A percentile compares a stretch with the other conserved stretches of the same genome.
Conservation (phyloP, 257 asterid species). For the Datura wrightii region DNA sequence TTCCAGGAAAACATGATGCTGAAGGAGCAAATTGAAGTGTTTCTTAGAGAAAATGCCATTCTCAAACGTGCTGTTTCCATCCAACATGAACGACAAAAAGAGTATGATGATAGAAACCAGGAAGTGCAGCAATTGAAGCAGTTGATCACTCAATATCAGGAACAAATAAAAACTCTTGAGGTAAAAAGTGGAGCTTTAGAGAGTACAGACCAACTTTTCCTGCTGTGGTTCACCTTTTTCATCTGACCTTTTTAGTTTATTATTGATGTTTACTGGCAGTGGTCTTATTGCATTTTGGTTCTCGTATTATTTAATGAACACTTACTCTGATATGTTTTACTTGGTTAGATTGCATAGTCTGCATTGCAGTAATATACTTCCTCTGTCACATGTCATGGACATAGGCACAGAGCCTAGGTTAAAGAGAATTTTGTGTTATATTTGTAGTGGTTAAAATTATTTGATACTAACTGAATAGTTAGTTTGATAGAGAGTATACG, state of each 20-base stretch:
- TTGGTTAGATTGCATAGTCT: not conserved
- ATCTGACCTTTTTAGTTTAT: not conserved
- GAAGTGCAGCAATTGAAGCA: slow-evolving; percentile 80
- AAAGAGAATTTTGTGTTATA: not conserved
- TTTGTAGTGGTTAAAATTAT: not conserved
- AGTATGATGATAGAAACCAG: slow-evolving; percentile 65
- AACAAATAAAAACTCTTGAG: slow-evolving; percentile 77
- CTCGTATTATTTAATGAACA: not conserved
- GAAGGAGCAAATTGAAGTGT: slow-evolving; percentile 72
- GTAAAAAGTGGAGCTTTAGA: slow-evolving; percentile 38
- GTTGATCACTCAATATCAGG: slow-evolving; percentile 71
- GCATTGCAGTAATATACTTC: not conserved
- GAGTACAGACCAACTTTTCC: not conserved
- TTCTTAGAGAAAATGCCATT: slow-evolving; percentile 60
- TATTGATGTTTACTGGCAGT: not conserved
- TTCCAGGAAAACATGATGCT: slow-evolving; percentile 69
- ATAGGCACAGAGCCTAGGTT: not conserved
- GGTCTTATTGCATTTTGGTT: slow-evolving; percentile 4
- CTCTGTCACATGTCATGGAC: not conserved
- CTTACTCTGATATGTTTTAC: not conserved
- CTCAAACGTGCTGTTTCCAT: slow-evolving; percentile 85
- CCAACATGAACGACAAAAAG: slow-evolving; percentile 86
- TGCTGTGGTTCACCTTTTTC: not conserved
- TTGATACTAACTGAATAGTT: not conserved
- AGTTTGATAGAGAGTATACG: not conserved